Percentiles rank a stretch among this genome's conserved stretches.
phyloP scores from a whole-genome alignment of 352 stramenopile species.

The Albugo candida region DNA sequence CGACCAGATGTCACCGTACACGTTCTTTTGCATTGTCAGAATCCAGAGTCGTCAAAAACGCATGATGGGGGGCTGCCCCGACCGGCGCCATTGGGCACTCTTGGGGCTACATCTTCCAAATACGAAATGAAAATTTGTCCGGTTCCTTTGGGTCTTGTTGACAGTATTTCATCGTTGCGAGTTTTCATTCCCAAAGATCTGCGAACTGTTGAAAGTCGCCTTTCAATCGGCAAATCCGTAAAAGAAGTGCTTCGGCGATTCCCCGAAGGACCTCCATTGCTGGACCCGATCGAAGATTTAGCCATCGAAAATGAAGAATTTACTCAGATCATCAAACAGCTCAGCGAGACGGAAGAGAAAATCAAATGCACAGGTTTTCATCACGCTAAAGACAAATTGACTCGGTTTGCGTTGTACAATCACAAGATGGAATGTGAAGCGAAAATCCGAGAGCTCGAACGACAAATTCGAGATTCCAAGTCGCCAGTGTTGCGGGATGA shows the following conservation, averaged over 20 bases:
- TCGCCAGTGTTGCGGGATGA: conserved; percentile 92
- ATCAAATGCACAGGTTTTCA: conserved; percentile 51
- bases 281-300: conserved; percentile 90
- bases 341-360: conserved; percentile 47
- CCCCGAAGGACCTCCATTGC: conserved; percentile 68
- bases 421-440: conserved; percentile 83
- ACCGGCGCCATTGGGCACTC: conserved; percentile 32
- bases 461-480: conserved; percentile 89
- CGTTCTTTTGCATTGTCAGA: conserved; percentile 53
- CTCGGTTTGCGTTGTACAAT: conserved; percentile 77
- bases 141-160: conserved; percentile 55
- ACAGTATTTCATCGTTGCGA: conserved; percentile 54
- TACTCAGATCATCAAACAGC: conserved; percentile 73
- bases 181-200: conserved; percentile 77
- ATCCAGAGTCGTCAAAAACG: conserved; percentile 7
- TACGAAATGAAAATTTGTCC: conserved; percentile 75
- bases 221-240: conserved; percentile 57
- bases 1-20: conserved; percentile 53
- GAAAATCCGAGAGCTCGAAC: conserved; percentile 82
- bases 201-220: conserved; percentile 43
- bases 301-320: conserved; percentile 86
- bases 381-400: conserved; percentile 45
- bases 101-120: conserved; percentile 30
- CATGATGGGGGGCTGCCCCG: conserved; percentile 21
- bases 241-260: conserved; percentile 60